Base-by-base conservation (phyloP, 73 alveolate genomes). In the Paramecium pentaurelia region DNA sequence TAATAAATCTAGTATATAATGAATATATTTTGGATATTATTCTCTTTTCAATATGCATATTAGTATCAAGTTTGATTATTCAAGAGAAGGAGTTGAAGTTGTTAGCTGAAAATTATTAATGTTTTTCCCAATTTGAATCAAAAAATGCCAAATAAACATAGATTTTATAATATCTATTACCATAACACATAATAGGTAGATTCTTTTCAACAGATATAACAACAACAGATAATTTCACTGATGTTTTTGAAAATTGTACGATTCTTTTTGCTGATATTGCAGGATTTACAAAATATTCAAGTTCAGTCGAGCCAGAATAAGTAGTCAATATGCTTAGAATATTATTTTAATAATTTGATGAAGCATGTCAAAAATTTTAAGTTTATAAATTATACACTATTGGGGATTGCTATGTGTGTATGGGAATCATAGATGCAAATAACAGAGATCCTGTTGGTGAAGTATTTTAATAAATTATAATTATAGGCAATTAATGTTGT, bases 321-420 rank as follows among this genome's bases (percentile, higher is more conserved):
- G 99, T 98, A 2, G 98, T 98, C 42, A 86, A 89, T 77, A 86
- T 98, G 96, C 96, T 98, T 7, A 93, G 97, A 86, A 98, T 95
- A 85, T 95, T 98, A 77, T 98, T 97, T 93, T 91, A 97, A 80
- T 92, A 96, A 83, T 97, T 98, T 94, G 99, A 98, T 92, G 95
- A 97, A 92, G 97, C 97, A 16, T 97, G 99, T 68, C 95, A 95
- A 36, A 95, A 95, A 68, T 94, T 97, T 73, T 92, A 97, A 49
- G 99, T 97, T 8, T 98, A 98, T 87, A 98, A 98, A 92, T 99
- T 98, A 4, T 99, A 97, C 80, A 98, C 99, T 5, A 98, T 98
- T 16, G 99, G 99, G 0, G 99, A 98, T 92, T 97, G 99, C 88
- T 98, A 98, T 88, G 99, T 98, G 11, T 98, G 97, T 44, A 92